These are phyloP conservation scores for Tylopilus balloui DNA, from an alignment of 768 basidiomycete species.

Conservation along the genomic window DNA sequence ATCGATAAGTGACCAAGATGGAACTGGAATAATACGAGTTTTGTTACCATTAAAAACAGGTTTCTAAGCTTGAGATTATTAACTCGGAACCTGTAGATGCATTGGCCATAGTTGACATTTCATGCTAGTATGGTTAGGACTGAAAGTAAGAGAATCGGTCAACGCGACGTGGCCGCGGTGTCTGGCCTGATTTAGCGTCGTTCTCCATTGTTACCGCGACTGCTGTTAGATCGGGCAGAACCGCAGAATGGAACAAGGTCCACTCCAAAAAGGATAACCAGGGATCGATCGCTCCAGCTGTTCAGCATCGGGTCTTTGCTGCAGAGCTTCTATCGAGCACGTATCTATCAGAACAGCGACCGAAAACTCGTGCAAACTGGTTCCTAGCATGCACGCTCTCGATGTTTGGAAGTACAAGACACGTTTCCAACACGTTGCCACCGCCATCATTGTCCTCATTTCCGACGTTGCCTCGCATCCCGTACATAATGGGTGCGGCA, in stretches of 20 bases:
- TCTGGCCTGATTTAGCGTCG: too few relatives aligned
- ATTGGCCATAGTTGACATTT: too few relatives aligned
- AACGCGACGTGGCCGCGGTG: too few relatives aligned
- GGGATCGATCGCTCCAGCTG: not conserved
- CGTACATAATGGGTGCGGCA: constrained; percentile 9
- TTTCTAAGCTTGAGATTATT: not conserved
- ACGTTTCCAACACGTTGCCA: constrained; percentile 22
- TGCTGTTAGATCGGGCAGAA: too few relatives aligned
- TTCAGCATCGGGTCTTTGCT: not conserved
- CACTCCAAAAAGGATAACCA: not conserved
- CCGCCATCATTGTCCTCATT: constrained; percentile 16
- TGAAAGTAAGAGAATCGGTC: too few relatives aligned
- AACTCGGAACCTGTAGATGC: too few relatives aligned
- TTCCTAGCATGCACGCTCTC: not conserved
- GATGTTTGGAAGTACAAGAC: not conserved
- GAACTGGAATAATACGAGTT: too few relatives aligned
- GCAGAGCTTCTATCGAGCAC: not conserved
- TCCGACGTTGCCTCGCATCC: constrained; percentile 16
- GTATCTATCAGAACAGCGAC: not conserved
- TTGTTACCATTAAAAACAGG: not conserved
- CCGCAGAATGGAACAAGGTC: too few relatives aligned
- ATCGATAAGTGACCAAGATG: not conserved
- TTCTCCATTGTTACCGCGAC: too few relatives aligned
- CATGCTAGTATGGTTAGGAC: not conserved
- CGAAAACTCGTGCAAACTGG: not conserved